phyloP scores from a whole-genome alignment of 2,329 filamentous ascomycete species.

The Dothideomycetes sp. region DNA sequence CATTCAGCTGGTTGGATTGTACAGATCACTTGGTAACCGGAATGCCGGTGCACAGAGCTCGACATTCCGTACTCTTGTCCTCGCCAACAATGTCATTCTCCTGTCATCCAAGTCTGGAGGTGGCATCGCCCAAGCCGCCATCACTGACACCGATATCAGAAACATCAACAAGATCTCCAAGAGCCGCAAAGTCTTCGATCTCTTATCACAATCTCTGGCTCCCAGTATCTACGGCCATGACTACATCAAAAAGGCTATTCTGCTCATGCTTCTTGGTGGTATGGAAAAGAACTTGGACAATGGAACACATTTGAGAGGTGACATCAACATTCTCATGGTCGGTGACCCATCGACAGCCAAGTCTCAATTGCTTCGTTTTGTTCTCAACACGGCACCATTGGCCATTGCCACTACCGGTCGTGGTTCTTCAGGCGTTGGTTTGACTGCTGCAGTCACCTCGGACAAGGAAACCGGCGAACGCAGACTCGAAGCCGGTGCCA shows the following conservation, averaged over 20 bases:
- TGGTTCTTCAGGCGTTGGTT: constrained; percentile 88
- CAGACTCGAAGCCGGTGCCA: constrained; percentile 89
- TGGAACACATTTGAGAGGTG: constrained; percentile 91
- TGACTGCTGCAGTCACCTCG: constrained; percentile 90
- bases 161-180: constrained; percentile 98
- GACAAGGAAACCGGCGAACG: constrained; percentile 97
- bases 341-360: constrained; percentile 97
- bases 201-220: constrained; percentile 87
- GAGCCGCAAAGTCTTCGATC: constrained; percentile 84
- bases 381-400: constrained; percentile 90
- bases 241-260: constrained; percentile 94
- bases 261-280: constrained; percentile 88
- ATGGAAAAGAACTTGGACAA: constrained; percentile 99
- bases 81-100: constrained; percentile 91
- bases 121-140: constrained; percentile 80
- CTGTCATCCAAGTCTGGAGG: constrained; percentile 94
- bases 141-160: constrained; percentile 93
- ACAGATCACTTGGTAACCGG: constrained; percentile 85
- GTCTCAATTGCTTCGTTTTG: constrained; percentile 93
- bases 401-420: constrained; percentile 96
- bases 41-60: constrained; percentile 86
- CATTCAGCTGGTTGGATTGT: constrained; percentile 94
- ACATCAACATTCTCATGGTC: constrained; percentile 99
- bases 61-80: constrained; percentile 84
- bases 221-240: constrained; percentile 96